These are phyloP conservation scores for Leucogyrophana mollusca DNA, from an alignment of 768 basidiomycete species.

Conservation along the genomic window DNA sequence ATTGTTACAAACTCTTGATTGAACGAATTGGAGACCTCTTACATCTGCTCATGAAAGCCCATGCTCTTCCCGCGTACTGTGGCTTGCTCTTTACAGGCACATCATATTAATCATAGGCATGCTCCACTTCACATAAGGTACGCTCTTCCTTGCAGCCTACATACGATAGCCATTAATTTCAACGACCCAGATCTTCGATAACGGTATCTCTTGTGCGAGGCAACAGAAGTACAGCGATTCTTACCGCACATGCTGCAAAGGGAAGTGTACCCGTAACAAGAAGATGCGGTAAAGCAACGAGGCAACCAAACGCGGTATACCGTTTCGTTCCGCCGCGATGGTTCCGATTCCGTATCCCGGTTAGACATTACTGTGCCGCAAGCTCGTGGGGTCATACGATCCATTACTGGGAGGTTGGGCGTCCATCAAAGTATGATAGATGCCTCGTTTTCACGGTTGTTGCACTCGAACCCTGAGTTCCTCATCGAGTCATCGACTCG, in stretches of 20 bases:
- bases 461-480: too few species aligned
- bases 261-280: slow-evolving; percentile 15
- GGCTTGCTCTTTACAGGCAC: too few species aligned
- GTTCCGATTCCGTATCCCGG: background rate
- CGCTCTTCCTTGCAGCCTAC: background rate
- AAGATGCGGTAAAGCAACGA: slow-evolving; percentile 15
- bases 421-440: slow-evolving; percentile 25
- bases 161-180: background rate
- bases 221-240: slow-evolving; percentile 8
- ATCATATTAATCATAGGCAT: too few species aligned
- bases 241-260: slow-evolving; percentile 9
- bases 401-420: slow-evolving; percentile 2
- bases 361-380: background rate
- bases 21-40: too few species aligned
- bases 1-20: too few species aligned
- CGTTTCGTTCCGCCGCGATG: slow-evolving; percentile 23
- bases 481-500: too few species aligned
- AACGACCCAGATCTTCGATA: slow-evolving; percentile 18
- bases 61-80: too few species aligned
- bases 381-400: slow-evolving; percentile 7
- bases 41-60: too few species aligned
- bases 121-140: background rate
- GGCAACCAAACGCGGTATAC: slow-evolving; percentile 19
- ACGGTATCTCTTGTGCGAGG: slow-evolving; percentile 14
- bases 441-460: slow-evolving; percentile 7